Conservation (phyloP, 495 filamentous ascomycete species). For the Wilcoxina mikolae region DNA sequence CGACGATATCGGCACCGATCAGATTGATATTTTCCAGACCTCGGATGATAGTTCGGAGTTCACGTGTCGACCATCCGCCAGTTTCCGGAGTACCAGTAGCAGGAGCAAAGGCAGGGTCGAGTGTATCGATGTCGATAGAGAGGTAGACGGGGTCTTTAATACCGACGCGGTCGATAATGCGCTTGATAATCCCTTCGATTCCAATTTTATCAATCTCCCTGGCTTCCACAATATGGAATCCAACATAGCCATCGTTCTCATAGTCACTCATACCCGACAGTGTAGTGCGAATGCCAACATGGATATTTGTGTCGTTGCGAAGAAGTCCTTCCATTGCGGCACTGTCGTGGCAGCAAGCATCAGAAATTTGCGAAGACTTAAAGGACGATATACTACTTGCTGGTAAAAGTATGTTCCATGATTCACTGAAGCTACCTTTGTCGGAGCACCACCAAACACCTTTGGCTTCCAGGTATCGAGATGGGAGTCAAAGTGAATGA, state of each 20-base stretch:
- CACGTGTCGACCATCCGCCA: conserved; percentile 73
- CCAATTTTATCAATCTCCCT: conserved; percentile 69
- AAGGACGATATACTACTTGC: conserved; percentile 28
- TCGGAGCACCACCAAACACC: conserved; percentile 43
- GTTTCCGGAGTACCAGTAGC: conserved; percentile 80
- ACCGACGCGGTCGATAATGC: conserved; percentile 59
- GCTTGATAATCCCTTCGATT: conserved; percentile 53
- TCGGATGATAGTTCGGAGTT: conserved; percentile 58
- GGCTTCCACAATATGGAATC: conserved; percentile 68
- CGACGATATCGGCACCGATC: conserved; percentile 65
- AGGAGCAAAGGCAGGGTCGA: conserved; percentile 74
- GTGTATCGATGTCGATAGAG: conserved; percentile 75
- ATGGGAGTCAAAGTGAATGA: conserved; percentile 62
- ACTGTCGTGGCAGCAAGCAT: conserved; percentile 27
- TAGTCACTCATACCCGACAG: conserved; percentile 58
- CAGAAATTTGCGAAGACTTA: neutral
- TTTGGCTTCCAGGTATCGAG: conserved; percentile 47
- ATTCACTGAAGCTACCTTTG: conserved; percentile 59
- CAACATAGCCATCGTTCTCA: conserved; percentile 68
- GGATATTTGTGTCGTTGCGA: conserved; percentile 68
- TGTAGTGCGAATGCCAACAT: conserved; percentile 70
- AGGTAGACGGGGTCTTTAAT: conserved; percentile 61
- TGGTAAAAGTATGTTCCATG: conserved; percentile 49
- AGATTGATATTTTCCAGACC: conserved; percentile 61
- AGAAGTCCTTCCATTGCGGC: conserved; percentile 57